Evolutionary conservation across 164 flowering plant species (phyloP), one percentile per base, ranked within the genome.

Genomic region (Nelumbo lutea): DNA sequence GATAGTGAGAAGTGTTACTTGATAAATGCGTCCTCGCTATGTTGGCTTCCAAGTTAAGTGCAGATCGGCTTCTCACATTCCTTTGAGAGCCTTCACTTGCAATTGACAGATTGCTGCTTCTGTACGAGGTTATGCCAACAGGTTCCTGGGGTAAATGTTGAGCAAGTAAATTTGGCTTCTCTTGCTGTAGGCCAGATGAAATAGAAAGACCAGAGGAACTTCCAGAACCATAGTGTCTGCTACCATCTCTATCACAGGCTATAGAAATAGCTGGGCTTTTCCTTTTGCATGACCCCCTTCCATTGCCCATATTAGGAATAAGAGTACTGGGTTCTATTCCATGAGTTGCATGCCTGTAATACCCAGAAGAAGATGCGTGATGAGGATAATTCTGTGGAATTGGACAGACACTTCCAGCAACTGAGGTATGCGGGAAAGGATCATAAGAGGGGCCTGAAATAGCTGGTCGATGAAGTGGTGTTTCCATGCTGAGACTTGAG

Each of bases 31-130:
- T 66, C 62, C 85, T 78, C 55, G 70, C 73, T 15, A 77, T 55
- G 71, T 80, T 76, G 41, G 83, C 43, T 67, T 82, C 89, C 71
- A 81, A 63, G 68, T 84, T 87, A 68, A 76, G 71, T 46, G 82
- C 68, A 66, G 84, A 60, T 58, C 86, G 82, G 68, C 89, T 83
- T 78, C 96, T 82, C 67, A 90, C 93, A 82, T 88, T 90, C 80
- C 93, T 81, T 39, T 62, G 65, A 66, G 85, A 79, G 68, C 77
- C 68, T 67, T 84, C 92, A 70, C 76, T 81, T 50, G 81, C 79
- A 15, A 79, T 72, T 53, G 83, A 76, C 58, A 79, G 80, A 56
- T 72, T 73, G 75, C 73, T 75, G 39, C 81, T 76, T 77, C 81
- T 71, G 47, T 78, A 83, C 63, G 64, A 14, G 8, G 81, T 38